Evolutionary conservation across 345 rosid species (phyloP), one percentile per base, ranked within the genome.

Genomic region (Euphorbia lathyris): DNA sequence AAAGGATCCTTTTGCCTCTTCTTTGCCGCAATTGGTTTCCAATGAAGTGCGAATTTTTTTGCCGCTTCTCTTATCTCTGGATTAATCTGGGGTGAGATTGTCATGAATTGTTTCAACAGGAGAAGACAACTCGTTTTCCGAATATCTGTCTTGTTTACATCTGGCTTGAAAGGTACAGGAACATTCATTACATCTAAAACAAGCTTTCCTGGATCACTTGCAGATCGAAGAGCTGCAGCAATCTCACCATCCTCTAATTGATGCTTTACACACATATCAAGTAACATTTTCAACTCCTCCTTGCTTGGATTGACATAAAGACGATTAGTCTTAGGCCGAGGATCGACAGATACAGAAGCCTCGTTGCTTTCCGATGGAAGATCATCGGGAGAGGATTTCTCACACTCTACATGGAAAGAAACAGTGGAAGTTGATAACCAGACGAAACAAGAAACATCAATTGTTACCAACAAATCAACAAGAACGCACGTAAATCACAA

Each of bases 221-320:
- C 65, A 36, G 45, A 42, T 36, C 9, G 65, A 62, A 62, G 65
- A 62, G 48, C 47, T 9, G 65, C 65, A 62, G 65, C 65, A 62
- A 62, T 34, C 17, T 62, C 48, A 62, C 8, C 12, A 27, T 27
- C 38, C 22, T 12, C 48, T 1, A 62, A 38, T 36, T 38, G 48
- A 38, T n/a, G 26, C 12, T 38, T 36, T 36, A 36, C 48, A 36
- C 22, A 25, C 8, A 8, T 62, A 22, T n/a, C 13, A 36, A 20
- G 26, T 38, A 62, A 36, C 47, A 0, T 43, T 62, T 13, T 62
- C 48, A 62, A 38, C 4, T 62, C 29, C 16, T 62, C 65, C 65
- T 9, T 20, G 42, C 19, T 62, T 2, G 16, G 11, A 25, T 62
- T 34, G 3, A 62, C 25, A 36, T 48, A 20, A n/a, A 20, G 20